A percentile compares a stretch with the other conserved stretches of the same genome.
Conservation (phyloP, 768 basidiomycete species). For the Lentinus tigrinus region DNA sequence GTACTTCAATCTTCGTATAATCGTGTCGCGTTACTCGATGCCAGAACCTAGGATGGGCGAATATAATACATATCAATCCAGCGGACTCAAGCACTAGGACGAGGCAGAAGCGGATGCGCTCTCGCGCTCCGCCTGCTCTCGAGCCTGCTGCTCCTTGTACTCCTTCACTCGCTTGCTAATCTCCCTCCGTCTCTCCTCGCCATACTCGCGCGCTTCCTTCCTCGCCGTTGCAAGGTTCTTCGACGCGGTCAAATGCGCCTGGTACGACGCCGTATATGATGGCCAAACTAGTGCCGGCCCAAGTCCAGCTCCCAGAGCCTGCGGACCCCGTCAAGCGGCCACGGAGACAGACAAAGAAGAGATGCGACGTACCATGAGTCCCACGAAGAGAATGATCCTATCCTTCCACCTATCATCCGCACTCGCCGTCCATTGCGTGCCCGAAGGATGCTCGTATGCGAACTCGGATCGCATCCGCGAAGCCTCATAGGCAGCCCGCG, state of each 20-base stretch:
- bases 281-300: constrained; percentile 40
- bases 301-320: constrained; percentile 48
- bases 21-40: too few species aligned
- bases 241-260: constrained; percentile 50
- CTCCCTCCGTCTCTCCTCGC: constrained; percentile 50
- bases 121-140: background rate
- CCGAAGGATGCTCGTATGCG: constrained; percentile 13
- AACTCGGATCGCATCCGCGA: constrained; percentile 32
- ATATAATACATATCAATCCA: too few species aligned
- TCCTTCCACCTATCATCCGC: constrained; percentile 53
- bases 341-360: background rate
- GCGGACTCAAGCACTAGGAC: too few species aligned
- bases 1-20: too few species aligned
- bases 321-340: background rate
- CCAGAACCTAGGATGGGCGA: too few species aligned
- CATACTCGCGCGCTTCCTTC: constrained; percentile 52
- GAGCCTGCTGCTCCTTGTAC: constrained; percentile 18
- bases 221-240: constrained; percentile 60
- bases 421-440: constrained; percentile 30
- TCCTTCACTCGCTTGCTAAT: constrained; percentile 50
- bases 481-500: constrained; percentile 23
- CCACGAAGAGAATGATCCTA: constrained; percentile 45
- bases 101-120: too few species aligned
- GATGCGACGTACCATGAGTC: constrained; percentile 43
- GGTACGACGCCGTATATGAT: constrained; percentile 36